Percentiles rank a stretch among this genome's conserved stretches.
phyloP scores from a whole-genome alignment of 2,329 filamentous ascomycete genomes.

The Pezicula radicicola region DNA sequence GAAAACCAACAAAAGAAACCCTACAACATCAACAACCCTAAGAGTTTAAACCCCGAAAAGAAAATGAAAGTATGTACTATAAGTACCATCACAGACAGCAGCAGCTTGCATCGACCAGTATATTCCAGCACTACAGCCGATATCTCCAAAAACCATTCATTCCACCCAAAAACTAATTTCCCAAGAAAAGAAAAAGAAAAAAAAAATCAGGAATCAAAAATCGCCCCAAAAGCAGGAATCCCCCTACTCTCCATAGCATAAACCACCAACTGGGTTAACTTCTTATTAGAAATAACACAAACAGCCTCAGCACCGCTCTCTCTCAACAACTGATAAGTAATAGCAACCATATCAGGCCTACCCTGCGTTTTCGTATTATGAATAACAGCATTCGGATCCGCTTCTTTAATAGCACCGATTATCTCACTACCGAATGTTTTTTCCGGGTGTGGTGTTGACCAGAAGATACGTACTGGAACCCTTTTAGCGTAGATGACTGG shows the following conservation, averaged over 20 bases:
- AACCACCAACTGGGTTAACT: constrained; percentile 34
- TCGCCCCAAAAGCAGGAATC: constrained; percentile 33
- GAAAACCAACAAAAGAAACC: no score
- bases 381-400: constrained; percentile 31
- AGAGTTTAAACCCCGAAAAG: no score
- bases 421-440: constrained; percentile 32
- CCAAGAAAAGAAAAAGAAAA: no score
- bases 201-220: constrained; percentile 27
- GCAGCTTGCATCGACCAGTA: no score
- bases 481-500: constrained; percentile 22
- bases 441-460: constrained; percentile 32
- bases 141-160: no score
- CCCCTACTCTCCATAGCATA: constrained; percentile 35
- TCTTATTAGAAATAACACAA: constrained; percentile 34
- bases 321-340: constrained; percentile 24
- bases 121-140: no score
- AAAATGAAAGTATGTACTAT: no score
- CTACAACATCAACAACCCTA: no score
- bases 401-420: constrained; percentile 24
- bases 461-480: constrained; percentile 27
- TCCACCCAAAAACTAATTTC: no score
- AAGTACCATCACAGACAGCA: no score
- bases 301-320: constrained; percentile 34
- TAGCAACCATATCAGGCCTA: constrained; percentile 30
- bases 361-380: constrained; percentile 31